Percentiles rank a stretch among this genome's conserved stretches.
Evolutionary conservation across 75 land plant species (phyloP).

Genomic region (Pinus taeda): DNA sequence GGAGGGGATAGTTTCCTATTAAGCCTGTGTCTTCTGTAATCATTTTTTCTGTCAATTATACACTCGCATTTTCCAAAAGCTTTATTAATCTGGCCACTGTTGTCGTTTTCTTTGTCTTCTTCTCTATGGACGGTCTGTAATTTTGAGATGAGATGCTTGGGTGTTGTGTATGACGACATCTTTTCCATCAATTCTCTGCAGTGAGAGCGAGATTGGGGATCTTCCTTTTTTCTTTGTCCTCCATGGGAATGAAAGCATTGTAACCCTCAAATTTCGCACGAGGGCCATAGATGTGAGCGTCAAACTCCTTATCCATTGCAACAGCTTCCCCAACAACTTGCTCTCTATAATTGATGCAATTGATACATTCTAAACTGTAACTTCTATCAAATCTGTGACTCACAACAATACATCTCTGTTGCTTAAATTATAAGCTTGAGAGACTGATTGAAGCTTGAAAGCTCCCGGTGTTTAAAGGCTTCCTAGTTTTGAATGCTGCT

Average conservation of each 20-base stretch:
- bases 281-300: neutral
- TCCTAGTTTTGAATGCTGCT: too few relatives aligned
- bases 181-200: neutral
- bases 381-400: too few relatives aligned
- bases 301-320: neutral
- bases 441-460: too few relatives aligned
- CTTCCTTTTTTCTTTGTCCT: neutral
- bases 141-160: conserved; percentile 3
- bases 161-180: conserved; percentile 11
- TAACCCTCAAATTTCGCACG: neutral
- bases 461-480: too few relatives aligned
- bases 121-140: neutral
- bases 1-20: conserved; percentile 8
- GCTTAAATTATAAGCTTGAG: too few relatives aligned
- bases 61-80: conserved; percentile 1
- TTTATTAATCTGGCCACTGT: too few relatives aligned
- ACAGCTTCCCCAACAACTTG: too few relatives aligned
- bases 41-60: conserved; percentile 6
- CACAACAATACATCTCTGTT: too few relatives aligned
- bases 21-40: conserved; percentile 7
- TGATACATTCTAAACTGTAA: too few relatives aligned
- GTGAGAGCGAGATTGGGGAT: neutral
- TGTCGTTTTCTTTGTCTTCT: neutral
- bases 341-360: too few relatives aligned
- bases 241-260: neutral